Evolutionary conservation across 1,284 basidiomycete species (phyloP).

Genomic region (Trametes pubescens): DNA sequence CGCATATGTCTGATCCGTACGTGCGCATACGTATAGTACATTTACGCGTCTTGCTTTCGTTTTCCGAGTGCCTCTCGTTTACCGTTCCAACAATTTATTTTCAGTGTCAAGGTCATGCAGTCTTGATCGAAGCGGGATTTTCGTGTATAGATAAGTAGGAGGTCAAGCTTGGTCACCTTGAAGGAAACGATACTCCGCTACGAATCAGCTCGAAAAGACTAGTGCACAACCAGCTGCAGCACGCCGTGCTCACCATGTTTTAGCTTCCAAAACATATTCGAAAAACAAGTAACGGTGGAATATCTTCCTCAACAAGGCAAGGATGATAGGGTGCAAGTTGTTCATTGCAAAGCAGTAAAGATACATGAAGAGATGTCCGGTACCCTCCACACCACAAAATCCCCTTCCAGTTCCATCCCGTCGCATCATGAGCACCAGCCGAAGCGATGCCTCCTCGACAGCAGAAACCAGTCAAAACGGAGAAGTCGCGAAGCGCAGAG

Average conservation of each 20-base stretch:
- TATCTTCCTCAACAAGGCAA: neutral
- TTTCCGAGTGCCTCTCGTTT: conserved; percentile 10
- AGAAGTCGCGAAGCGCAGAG: conserved; percentile 41
- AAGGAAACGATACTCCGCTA: neutral
- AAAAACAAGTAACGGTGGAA: too few relatives aligned
- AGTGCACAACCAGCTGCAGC: too few relatives aligned
- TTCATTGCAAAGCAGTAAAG: neutral
- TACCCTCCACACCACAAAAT: conserved; percentile 26
- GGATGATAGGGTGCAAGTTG: neutral
- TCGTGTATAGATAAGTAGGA: too few relatives aligned
- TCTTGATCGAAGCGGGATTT: too few relatives aligned
- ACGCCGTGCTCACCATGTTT: too few relatives aligned
- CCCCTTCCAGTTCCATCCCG: conserved; percentile 34
- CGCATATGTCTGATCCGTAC: conserved; percentile 23
- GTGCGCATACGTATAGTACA: conserved; percentile 18
- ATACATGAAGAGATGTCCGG: conserved; percentile 26
- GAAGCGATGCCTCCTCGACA: conserved; percentile 65
- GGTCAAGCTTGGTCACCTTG: neutral
- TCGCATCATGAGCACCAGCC: conserved; percentile 51
- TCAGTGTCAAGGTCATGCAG: neutral
- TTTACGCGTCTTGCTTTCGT: conserved; percentile 21
- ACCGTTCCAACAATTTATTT: neutral
- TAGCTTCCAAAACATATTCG: too few relatives aligned
- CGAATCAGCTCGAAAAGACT: neutral
- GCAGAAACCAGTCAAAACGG: conserved; percentile 53